A percentile compares a stretch with the other conserved stretches of the same genome.
These are phyloP conservation scores for Cryptococcus wingfieldii DNA, from an alignment of 1,284 basidiomycete species.

Conservation along the genomic window DNA sequence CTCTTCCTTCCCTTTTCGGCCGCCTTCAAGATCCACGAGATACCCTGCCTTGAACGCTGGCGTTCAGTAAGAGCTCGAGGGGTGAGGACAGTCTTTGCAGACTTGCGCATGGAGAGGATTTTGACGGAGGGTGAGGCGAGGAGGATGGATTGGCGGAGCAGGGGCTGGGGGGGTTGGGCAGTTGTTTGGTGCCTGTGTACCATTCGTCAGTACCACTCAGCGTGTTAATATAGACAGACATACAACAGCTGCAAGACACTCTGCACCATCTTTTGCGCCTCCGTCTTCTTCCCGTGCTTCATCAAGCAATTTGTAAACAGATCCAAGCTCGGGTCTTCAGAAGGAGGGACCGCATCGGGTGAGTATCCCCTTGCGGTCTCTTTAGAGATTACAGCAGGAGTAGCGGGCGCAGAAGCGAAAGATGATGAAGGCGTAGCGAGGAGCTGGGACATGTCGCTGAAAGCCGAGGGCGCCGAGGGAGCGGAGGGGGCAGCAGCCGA, in stretches of 20 bases:
- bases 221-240: slow-evolving; percentile 9
- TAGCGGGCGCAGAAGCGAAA: slow-evolving; percentile 5
- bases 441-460: slow-evolving; percentile 9
- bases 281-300: slow-evolving; percentile 63
- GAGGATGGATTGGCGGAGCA: slow-evolving; percentile 66
- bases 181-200: slow-evolving; percentile 66
- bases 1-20: slow-evolving; percentile 52
- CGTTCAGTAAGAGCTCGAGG: slow-evolving; percentile 72
- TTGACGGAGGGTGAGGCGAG: slow-evolving; percentile 63
- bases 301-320: slow-evolving; percentile 66
- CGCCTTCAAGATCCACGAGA: slow-evolving; percentile 64
- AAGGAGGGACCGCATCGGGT: slow-evolving; percentile 57
- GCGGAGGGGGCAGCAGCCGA: neutral
- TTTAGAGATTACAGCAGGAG: slow-evolving; percentile 1
- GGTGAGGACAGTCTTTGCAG: slow-evolving; percentile 60
- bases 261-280: slow-evolving; percentile 59
- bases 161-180: slow-evolving; percentile 67
- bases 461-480: slow-evolving; percentile 1
- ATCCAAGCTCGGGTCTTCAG: slow-evolving; percentile 68
- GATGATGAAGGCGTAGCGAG: slow-evolving; percentile 5
- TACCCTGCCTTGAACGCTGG: slow-evolving; percentile 63
- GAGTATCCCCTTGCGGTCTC: slow-evolving; percentile 28
- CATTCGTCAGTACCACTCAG: neutral
- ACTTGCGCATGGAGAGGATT: slow-evolving; percentile 54
- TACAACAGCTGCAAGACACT: slow-evolving; percentile 54